Conservation (phyloP, 2,329 filamentous ascomycete species). For the Mycogone perniciosa region DNA sequence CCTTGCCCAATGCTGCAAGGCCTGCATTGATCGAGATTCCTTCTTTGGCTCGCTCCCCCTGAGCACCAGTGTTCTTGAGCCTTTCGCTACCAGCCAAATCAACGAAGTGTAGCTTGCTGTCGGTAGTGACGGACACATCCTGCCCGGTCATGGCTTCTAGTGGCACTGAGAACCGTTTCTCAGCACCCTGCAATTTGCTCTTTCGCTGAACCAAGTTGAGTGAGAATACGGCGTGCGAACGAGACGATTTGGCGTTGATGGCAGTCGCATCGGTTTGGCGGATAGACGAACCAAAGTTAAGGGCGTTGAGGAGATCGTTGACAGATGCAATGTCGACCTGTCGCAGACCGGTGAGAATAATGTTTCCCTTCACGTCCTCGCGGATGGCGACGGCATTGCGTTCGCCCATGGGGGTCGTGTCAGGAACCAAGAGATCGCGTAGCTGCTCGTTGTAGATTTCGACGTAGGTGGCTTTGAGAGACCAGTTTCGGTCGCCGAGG, state of each 20-base stretch:
- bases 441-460: slow-evolving; percentile 98
- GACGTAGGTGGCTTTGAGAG: slow-evolving; percentile 88
- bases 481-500: slow-evolving; percentile 71
- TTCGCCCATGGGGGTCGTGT: slow-evolving; percentile 62
- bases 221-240: slow-evolving; percentile 95
- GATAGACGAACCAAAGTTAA: slow-evolving; percentile 90
- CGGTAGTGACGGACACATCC: slow-evolving; percentile 70
- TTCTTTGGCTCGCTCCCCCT: slow-evolving; percentile 88
- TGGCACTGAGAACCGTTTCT: slow-evolving; percentile 84
- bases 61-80: slow-evolving; percentile 92
- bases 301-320: slow-evolving; percentile 80
- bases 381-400: slow-evolving; percentile 80
- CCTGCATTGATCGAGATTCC: slow-evolving; percentile 98
- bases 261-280: slow-evolving; percentile 95
- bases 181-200: slow-evolving; percentile 51
- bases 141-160: slow-evolving; percentile 66
- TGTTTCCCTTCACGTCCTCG: slow-evolving; percentile 90
- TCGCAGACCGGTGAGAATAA: slow-evolving; percentile 82
- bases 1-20: slow-evolving; percentile 89
- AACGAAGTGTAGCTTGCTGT: slow-evolving; percentile 98
- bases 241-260: slow-evolving; percentile 95
- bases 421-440: slow-evolving; percentile 79
- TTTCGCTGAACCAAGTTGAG: slow-evolving; percentile 88
- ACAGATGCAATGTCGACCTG: slow-evolving; percentile 86
- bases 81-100: slow-evolving; percentile 95